phyloP scores from a whole-genome alignment of 306 rosid species.

The Corylus americana region DNA sequence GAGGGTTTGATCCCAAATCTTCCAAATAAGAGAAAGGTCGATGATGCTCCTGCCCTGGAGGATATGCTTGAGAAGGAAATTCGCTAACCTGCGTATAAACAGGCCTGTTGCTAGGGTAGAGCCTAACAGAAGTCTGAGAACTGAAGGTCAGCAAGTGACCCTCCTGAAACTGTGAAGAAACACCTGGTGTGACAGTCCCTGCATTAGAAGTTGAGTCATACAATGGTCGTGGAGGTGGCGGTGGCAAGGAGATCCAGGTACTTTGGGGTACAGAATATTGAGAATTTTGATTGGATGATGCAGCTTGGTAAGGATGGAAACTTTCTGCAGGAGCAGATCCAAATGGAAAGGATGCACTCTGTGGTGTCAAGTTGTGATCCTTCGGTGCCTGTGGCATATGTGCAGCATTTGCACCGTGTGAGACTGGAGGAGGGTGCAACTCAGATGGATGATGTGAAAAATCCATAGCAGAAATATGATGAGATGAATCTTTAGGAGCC shows the following conservation, averaged over 20 bases:
- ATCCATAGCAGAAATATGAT: constrained; percentile 36
- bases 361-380: constrained; percentile 43
- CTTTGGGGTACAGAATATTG: constrained; percentile 47
- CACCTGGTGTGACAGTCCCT: constrained; percentile 40
- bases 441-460: constrained; percentile 38
- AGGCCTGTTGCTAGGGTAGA: constrained; percentile 36
- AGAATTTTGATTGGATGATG: constrained; percentile 42
- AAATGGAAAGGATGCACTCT: constrained; percentile 54
- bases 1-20: constrained; percentile 43
- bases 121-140: constrained; percentile 49
- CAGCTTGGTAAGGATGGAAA: constrained; percentile 49
- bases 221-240: constrained; percentile 43
- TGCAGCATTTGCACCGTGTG: constrained; percentile 48
- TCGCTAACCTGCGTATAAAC: constrained; percentile 46
- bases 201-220: constrained; percentile 44
- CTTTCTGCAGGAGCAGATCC: constrained; percentile 46
- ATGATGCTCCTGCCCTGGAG: constrained; percentile 50
- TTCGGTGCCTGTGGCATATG: constrained; percentile 48
- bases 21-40: constrained; percentile 41
- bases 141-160: constrained; percentile 49
- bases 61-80: constrained; percentile 47
- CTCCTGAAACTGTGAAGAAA: constrained; percentile 57
- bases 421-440: constrained; percentile 59
- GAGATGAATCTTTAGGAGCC: constrained; percentile 43
- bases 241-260: constrained; percentile 59